These are phyloP conservation scores for Acanthamoeba polyphaga DNA, from an alignment of 208 protist genomes.

Conservation along the genomic window DNA sequence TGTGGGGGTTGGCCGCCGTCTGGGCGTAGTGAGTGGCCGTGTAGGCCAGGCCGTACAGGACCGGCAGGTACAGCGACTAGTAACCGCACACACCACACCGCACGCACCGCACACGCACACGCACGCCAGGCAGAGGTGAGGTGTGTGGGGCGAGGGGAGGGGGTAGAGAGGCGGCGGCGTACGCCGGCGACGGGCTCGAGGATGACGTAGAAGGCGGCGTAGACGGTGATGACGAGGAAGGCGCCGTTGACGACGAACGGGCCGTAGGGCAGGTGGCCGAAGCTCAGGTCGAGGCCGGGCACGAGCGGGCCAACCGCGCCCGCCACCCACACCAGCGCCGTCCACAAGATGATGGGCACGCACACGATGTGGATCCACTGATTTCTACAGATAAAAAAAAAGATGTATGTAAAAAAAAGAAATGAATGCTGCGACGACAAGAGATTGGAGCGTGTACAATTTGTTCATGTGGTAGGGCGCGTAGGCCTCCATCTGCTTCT, in stretches of 20 bases:
- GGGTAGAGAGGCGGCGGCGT: neutral
- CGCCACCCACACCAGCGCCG: constrained; percentile 87
- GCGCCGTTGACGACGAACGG: constrained; percentile 76
- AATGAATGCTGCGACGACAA: no score
- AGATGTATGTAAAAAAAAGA: neutral
- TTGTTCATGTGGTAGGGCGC: constrained; percentile 90
- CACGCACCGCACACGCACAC: no score
- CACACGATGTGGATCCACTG: constrained; percentile 91
- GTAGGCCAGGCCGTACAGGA: constrained; percentile 45
- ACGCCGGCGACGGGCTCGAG: constrained; percentile 73
- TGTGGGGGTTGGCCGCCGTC: neutral
- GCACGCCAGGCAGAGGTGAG: no score
- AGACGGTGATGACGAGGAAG: constrained; percentile 34
- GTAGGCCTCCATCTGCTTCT: constrained; percentile 91
- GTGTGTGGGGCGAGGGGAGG: neutral
- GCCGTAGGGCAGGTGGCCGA: neutral
- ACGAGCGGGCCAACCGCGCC: neutral
- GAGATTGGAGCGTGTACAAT: neutral
- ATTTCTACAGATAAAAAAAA: constrained; percentile 83
- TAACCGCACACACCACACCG: no score
- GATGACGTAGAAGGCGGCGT: constrained; percentile 61
- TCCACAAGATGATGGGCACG: constrained; percentile 91
- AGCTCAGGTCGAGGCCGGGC: neutral
- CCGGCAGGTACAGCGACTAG: constrained; percentile 28
- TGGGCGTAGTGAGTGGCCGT: neutral